Conservation (phyloP, 345 rosid genomes). For the Melaleuca alternifolia region DNA sequence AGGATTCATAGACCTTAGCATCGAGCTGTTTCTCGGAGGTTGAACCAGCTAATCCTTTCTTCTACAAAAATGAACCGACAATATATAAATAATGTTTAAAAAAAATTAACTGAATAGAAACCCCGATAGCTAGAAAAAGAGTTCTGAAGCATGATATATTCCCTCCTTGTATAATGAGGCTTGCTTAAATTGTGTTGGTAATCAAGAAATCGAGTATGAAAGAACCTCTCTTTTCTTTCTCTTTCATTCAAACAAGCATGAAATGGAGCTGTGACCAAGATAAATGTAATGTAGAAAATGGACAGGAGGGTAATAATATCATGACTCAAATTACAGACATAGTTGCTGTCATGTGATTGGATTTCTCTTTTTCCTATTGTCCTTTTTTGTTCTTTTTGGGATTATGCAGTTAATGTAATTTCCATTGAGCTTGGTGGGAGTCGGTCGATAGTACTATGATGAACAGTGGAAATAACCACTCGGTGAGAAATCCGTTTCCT, state of each 20-base stretch:
- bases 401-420: not conserved
- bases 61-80: conserved; percentile 24
- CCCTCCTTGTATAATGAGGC: not conserved
- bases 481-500: not conserved
- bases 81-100: not conserved
- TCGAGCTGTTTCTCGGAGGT: conserved; percentile 77
- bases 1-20: conserved; percentile 54
- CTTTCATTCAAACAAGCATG: not conserved
- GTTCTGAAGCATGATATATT: not conserved
- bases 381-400: not conserved
- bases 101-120: not conserved
- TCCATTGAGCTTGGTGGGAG: not conserved
- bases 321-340: not conserved
- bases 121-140: not conserved
- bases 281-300: not conserved
- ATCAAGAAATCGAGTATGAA: not conserved
- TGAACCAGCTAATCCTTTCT: conserved; percentile 42
- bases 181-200: not conserved
- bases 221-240: not conserved
- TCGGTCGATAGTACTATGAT: not conserved
- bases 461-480: not conserved
- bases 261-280: not conserved
- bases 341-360: not conserved
- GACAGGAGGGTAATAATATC: not conserved
- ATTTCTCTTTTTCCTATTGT: not conserved